A percentile compares a stretch with the other conserved stretches of the same genome.
These are phyloP conservation scores for Kalanchoe fedtschenkoi DNA, from an alignment of 164 flowering plant genomes.

Conservation along the genomic window DNA sequence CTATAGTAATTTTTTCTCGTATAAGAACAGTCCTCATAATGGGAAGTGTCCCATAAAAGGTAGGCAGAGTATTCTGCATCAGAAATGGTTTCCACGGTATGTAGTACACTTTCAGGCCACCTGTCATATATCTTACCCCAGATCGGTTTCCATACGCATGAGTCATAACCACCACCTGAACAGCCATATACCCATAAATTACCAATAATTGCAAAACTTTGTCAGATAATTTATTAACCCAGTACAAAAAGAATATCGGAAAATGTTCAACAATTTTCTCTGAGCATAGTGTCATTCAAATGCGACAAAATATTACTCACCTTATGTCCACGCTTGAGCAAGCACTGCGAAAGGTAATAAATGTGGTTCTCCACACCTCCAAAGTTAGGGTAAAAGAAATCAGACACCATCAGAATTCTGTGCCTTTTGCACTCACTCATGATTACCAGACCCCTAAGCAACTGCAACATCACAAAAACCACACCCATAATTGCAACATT, in stretches of 20 bases:
- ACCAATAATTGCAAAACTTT: not conserved
- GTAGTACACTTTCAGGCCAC: constrained; percentile 84
- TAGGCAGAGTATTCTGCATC: constrained; percentile 83
- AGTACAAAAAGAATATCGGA: not conserved
- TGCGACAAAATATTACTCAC: constrained; percentile 23
- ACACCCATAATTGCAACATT: not conserved
- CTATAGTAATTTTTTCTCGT: constrained; percentile 69
- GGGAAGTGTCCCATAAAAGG: constrained; percentile 86
- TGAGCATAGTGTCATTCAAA: not conserved
- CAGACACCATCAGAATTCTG: constrained; percentile 86
- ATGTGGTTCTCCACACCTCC: constrained; percentile 98
- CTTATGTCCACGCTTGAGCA: constrained; percentile 94
- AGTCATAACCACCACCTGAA: constrained; percentile 84
- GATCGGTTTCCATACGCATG: constrained; percentile 90
- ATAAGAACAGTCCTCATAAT: constrained; percentile 70
- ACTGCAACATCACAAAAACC: not conserved
- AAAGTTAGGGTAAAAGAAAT: constrained; percentile 93
- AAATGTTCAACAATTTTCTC: not conserved
- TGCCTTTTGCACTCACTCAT: constrained; percentile 41
- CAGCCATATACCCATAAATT: not conserved
- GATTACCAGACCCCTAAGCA: not conserved
- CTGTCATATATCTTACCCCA: constrained; percentile 90
- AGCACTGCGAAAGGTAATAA: constrained; percentile 81
- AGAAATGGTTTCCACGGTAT: constrained; percentile 86
- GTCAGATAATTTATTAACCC: not conserved